Evolutionary conservation across 371 early-diverging fungal genomes (phyloP).

Genomic region (Cokeromyces recurvatus): DNA sequence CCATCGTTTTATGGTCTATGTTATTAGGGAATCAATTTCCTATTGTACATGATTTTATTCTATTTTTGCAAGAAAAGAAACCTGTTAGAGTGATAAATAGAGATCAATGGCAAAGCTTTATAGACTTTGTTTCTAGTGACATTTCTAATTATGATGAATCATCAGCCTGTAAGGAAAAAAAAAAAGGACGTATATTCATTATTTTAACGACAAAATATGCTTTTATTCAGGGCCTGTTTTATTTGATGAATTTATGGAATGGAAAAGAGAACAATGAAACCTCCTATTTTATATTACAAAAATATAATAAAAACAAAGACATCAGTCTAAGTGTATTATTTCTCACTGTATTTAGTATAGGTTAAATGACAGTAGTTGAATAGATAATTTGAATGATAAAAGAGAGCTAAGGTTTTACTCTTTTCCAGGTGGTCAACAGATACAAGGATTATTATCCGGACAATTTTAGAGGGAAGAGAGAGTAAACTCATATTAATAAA

Average conservation of each 20-base stretch:
- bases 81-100: conserved; percentile 67
- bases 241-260: conserved; percentile 65
- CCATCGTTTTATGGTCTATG: conserved; percentile 53
- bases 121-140: conserved; percentile 59
- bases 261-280: conserved; percentile 30
- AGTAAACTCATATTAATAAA: no score
- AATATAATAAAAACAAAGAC: no score
- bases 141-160: conserved; percentile 60
- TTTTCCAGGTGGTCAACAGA: no score
- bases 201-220: no score
- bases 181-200: no score
- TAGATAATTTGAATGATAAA: no score
- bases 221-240: conserved; percentile 55
- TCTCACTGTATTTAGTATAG: not conserved
- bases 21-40: conserved; percentile 39
- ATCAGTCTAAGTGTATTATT: not conserved
- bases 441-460: no score
- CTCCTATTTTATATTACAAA: not conserved
- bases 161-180: conserved; percentile 61
- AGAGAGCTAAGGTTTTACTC: no score
- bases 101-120: conserved; percentile 72
- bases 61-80: conserved; percentile 49
- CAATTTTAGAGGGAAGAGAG: no score
- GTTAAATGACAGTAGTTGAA: not conserved
- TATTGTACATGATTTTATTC: conserved; percentile 49